Evolutionary conservation across 495 filamentous ascomycete genomes (phyloP).

Genomic region (Aspergillus wentii): DNA sequence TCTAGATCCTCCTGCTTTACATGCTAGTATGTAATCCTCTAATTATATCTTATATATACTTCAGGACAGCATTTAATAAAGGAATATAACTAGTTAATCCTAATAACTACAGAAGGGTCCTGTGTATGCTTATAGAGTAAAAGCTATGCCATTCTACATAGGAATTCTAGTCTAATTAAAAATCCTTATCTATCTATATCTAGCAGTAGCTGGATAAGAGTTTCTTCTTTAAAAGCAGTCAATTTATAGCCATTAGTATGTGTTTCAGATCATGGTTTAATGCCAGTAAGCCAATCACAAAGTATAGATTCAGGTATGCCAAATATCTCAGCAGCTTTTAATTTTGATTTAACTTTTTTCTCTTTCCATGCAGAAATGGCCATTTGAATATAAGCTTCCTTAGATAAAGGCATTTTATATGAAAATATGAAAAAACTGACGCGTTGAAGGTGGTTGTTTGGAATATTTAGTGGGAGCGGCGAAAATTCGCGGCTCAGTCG

Average conservation of each 20-base stretch:
- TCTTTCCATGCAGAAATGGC: not conserved
- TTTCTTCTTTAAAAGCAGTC: conserved; percentile 7
- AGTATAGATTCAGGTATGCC: not conserved
- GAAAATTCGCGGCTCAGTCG: no score
- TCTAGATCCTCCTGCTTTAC: not conserved
- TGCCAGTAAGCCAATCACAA: not conserved
- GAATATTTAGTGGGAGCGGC: not conserved
- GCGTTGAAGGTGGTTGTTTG: not conserved
- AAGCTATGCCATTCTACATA: not conserved
- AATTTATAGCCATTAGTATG: conserved; percentile 6
- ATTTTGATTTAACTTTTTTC: conserved; percentile 3
- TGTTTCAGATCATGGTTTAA: conserved; percentile 5
- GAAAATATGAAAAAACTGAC: not conserved
- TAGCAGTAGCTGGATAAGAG: not conserved
- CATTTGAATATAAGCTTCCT: not conserved
- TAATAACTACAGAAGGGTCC: no score
- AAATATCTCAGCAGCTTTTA: conserved; percentile 1
- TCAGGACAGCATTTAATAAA: conserved; percentile 6
- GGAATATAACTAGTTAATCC: conserved; percentile 1
- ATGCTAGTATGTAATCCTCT: conserved; percentile 3
- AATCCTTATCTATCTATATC: not conserved
- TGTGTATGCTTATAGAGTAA: not conserved
- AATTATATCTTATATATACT: conserved; percentile 5
- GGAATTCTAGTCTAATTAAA: not conserved
- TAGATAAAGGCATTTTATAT: not conserved